Evolutionary conservation across 257 asterid genomes (phyloP), one percentile per base, ranked within the genome.

Genomic region (Ocimum tenuiflorum): DNA sequence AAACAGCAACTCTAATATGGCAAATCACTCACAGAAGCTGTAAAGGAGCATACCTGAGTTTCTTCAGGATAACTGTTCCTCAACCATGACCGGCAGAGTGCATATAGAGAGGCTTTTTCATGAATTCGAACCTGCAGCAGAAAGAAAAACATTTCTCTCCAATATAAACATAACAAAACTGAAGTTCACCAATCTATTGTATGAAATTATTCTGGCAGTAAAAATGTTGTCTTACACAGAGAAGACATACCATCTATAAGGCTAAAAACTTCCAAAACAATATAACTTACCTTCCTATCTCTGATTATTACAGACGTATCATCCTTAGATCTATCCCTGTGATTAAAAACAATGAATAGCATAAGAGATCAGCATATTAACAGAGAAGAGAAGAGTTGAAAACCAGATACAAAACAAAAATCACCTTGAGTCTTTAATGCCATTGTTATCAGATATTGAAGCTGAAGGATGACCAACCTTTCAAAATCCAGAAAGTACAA

Each of bases 21-120:
- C 46, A 60, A 55, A 56, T 22, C 24, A 72, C 51, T 61, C 10
- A 31, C 27, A 68, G 35, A 52, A 64, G 22, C 29, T 68, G 50
- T 60, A 46, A 48, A 54, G 67, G 45, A 41, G 68, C 80, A 78
- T 20, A 89, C 98, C 95, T 89, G 95, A 70, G 73, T 80, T 76
- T 78, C 96, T 77, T 87, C 96, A 60, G 80, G 81, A 71, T 76
- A 69, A 63, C 96, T 85, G 74, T 89, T 91, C 78, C 73, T 85
- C 80, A 91, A 76, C 96, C 98, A 91, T 49, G 96, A 91, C 9
- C 96, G 86, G 68, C 92, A 82, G 54, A 87, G 86, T 70, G 86
- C 61, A 78, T 89, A 91, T 45, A 91, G 72, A 60, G 98, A 85
- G 67, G 95, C 78, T 64, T 65, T 75, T 14, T 87, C 92, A 68